These are phyloP conservation scores for Pterulicium gracile DNA, from an alignment of 1,284 basidiomycete species.

Conservation along the genomic window DNA sequence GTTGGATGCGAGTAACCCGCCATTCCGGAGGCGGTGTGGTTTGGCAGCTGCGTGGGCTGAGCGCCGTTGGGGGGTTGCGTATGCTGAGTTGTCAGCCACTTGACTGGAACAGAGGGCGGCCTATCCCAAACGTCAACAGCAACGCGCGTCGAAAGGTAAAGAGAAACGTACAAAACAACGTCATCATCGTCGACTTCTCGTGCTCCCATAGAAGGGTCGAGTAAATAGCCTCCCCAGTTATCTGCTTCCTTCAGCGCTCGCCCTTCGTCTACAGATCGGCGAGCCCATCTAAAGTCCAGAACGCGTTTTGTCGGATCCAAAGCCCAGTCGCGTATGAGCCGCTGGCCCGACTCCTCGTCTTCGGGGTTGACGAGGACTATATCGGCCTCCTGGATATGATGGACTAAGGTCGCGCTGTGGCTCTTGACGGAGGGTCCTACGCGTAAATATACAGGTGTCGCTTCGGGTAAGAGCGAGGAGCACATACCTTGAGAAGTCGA, in stretches of 20 bases:
- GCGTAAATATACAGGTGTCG: not conserved
- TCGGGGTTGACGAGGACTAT: constrained; percentile 1
- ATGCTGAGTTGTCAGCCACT: no score
- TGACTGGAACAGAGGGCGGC: no score
- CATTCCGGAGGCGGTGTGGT: no score
- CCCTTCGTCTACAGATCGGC: constrained; percentile 27
- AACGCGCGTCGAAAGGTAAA: no score
- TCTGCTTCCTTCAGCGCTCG: constrained; percentile 34
- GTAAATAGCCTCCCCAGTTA: constrained; percentile 42
- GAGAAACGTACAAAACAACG: no score
- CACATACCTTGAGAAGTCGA: not conserved
- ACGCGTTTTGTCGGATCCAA: constrained; percentile 34
- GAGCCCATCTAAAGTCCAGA: constrained; percentile 35
- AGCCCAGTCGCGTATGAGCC: constrained; percentile 46
- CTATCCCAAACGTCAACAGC: no score
- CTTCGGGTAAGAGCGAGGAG: not conserved
- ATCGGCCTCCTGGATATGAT: not conserved
- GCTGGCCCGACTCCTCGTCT: constrained; percentile 28
- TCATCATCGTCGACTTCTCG: no score
- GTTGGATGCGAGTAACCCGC: no score
- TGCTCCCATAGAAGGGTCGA: constrained; percentile 35
- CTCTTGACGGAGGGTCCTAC: not conserved
- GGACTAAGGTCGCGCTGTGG: not conserved
- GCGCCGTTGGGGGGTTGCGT: no score
- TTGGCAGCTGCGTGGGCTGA: no score